phyloP scores from a whole-genome alignment of 78 protist genomes.

The Fonticula alba region DNA sequence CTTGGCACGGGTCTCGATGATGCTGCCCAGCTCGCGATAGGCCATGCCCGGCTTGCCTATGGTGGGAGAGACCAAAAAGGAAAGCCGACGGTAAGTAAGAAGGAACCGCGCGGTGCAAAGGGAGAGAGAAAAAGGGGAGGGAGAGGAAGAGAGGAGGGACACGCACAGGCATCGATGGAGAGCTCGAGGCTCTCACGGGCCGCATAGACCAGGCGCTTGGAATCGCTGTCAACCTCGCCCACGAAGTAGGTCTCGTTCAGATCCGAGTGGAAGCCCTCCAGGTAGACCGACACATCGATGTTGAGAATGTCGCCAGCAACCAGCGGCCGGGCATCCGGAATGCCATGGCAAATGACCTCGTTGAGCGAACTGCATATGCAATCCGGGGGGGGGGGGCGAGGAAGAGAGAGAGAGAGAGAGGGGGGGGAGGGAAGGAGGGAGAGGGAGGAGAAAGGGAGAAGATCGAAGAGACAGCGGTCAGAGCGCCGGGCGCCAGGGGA shows the following conservation, averaged over 20 bases:
- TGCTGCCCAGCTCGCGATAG: slow-evolving; percentile 60
- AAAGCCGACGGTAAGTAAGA: no score
- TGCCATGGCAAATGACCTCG: slow-evolving; percentile 93
- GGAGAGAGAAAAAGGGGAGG: neutral
- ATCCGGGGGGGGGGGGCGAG: neutral
- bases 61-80: slow-evolving; percentile 3
- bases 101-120: neutral
- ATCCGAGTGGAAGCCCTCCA: slow-evolving; percentile 81
- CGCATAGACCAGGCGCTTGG: slow-evolving; percentile 9
- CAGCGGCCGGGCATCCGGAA: slow-evolving; percentile 47
- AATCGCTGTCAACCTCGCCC: slow-evolving; percentile 48
- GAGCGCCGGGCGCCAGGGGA: no score
- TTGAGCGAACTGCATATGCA: slow-evolving; percentile 37
- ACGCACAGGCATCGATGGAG: slow-evolving; percentile 16
- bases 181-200: slow-evolving; percentile 27
- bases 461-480: no score
- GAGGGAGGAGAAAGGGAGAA: neutral
- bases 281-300: slow-evolving; percentile 71
- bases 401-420: neutral
- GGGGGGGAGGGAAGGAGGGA: neutral
- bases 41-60: slow-evolving; percentile 35
- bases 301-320: slow-evolving; percentile 38
- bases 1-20: slow-evolving; percentile 49
- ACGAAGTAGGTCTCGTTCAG: slow-evolving; percentile 67
- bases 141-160: neutral